phyloP scores from a whole-genome alignment of 2,329 filamentous ascomycete species.

The Colletotrichum sidae region DNA sequence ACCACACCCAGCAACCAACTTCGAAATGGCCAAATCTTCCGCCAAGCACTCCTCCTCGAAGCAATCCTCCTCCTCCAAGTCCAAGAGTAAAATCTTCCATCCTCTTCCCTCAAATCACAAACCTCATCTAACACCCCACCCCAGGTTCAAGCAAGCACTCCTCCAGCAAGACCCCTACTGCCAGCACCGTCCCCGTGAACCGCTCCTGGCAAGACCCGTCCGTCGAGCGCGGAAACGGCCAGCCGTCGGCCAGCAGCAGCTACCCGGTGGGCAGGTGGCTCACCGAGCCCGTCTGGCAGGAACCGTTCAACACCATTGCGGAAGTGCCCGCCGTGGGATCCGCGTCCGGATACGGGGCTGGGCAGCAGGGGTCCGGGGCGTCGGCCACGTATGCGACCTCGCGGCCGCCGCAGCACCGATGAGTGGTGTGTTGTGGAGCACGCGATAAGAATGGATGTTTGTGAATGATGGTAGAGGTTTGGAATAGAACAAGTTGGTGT shows the following conservation, averaged over 20 bases:
- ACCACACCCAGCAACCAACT: background rate
- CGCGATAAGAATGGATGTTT: background rate
- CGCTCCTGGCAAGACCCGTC: slow-evolving; percentile 29
- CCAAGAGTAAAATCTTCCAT: slow-evolving; percentile 9
- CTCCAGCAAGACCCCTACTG: background rate
- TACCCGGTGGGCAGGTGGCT: slow-evolving; percentile 26
- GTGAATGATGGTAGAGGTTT: background rate
- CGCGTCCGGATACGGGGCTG: slow-evolving; percentile 1
- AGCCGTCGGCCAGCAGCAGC: background rate
- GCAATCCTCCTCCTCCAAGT: slow-evolving; percentile 18
- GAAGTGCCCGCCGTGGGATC: slow-evolving; percentile 29
- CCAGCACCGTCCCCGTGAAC: slow-evolving; percentile 22
- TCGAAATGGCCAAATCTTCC: background rate
- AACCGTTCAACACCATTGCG: slow-evolving; percentile 33
- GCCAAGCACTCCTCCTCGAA: slow-evolving; percentile 18
- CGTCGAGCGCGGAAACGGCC: background rate
- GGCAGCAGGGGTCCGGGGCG: slow-evolving; percentile 17
- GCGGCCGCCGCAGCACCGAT: slow-evolving; percentile 22
- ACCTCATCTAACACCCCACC: no score
- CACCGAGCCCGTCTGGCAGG: slow-evolving; percentile 32
- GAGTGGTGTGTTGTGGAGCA: background rate
- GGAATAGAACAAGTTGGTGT: no score
- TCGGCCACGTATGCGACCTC: slow-evolving; percentile 29
- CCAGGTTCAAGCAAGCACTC: slow-evolving; percentile 11
- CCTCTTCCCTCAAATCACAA: no score